phyloP scores from a whole-genome alignment of 768 basidiomycete genomes.

The Panus rudis region DNA sequence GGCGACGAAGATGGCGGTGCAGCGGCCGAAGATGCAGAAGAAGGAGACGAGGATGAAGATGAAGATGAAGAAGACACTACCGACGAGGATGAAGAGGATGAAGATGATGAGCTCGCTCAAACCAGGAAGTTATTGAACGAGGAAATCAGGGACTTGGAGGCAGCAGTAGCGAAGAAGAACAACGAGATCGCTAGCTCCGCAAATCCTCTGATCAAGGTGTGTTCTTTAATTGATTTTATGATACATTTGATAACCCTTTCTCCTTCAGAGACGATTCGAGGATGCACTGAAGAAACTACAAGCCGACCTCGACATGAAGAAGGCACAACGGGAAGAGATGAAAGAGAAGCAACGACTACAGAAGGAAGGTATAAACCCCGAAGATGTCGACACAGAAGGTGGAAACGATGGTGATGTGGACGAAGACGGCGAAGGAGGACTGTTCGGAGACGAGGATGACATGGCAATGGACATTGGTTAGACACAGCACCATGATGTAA shows the following conservation, averaged over 20 bases:
- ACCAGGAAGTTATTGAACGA: slow-evolving; percentile 77
- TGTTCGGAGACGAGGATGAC: slow-evolving; percentile 19
- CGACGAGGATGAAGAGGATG: slow-evolving; percentile 75
- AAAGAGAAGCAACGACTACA: slow-evolving; percentile 65
- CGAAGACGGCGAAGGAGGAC: slow-evolving; percentile 21
- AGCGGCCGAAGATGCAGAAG: too few species aligned
- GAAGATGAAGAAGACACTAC: slow-evolving; percentile 41
- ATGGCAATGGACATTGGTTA: slow-evolving; percentile 31
- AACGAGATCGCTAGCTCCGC: slow-evolving; percentile 75
- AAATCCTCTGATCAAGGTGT: slow-evolving; percentile 82
- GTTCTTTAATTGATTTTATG: slow-evolving; percentile 5
- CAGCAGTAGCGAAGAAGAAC: slow-evolving; percentile 80
- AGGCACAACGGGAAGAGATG: slow-evolving; percentile 70
- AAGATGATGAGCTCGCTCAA: slow-evolving; percentile 68
- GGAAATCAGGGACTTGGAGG: slow-evolving; percentile 84
- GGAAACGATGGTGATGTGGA: slow-evolving; percentile 32
- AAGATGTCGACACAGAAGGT: slow-evolving; percentile 35
- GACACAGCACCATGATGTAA: not conserved
- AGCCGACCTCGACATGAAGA: slow-evolving; percentile 81
- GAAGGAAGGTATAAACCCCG: slow-evolving; percentile 53
- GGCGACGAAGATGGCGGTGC: slow-evolving; percentile 51
- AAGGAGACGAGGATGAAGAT: slow-evolving; percentile 63
- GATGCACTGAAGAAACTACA: slow-evolving; percentile 85
- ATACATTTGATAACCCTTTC: not conserved
- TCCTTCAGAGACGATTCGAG: slow-evolving; percentile 78